Evolutionary conservation across 345 rosid genomes (phyloP).

Genomic region (Dimocarpus longan): DNA sequence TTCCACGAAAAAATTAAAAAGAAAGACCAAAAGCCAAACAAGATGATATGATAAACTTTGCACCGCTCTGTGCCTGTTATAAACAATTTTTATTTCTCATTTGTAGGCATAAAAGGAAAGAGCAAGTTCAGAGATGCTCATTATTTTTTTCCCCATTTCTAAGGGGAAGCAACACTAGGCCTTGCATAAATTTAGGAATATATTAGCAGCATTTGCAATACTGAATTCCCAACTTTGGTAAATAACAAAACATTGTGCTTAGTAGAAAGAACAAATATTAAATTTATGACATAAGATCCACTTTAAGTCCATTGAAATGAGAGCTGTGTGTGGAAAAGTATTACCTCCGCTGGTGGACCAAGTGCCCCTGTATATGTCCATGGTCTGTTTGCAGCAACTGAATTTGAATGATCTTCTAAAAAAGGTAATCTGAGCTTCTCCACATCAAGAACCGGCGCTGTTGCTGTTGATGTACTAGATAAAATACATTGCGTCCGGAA

Average conservation of each 20-base stretch:
- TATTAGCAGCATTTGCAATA: background rate
- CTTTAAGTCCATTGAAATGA: background rate
- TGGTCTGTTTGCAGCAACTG: slow-evolving; percentile 46
- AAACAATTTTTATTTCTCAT: background rate
- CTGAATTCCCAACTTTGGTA: background rate
- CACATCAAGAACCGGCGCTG: slow-evolving; percentile 62
- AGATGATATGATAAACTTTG: background rate
- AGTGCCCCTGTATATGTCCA: slow-evolving; percentile 65
- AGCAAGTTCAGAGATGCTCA: background rate
- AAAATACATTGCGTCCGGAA: slow-evolving; percentile 70
- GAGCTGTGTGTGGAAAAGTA: background rate
- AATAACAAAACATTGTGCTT: background rate
- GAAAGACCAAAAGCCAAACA: background rate
- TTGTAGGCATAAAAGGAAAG: background rate
- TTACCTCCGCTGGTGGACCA: slow-evolving; percentile 67
- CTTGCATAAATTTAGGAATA: background rate
- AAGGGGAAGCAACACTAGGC: background rate
- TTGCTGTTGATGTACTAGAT: slow-evolving; percentile 48
- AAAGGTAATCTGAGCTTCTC: slow-evolving; percentile 82
- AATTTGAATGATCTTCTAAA: slow-evolving; percentile 55
- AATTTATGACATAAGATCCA: slow-evolving; percentile 4
- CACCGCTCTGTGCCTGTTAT: background rate
- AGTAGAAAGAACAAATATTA: background rate
- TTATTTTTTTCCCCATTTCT: background rate
- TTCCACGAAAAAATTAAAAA: background rate